These are phyloP conservation scores for Carex cristatella DNA, from an alignment of 176 grass and related monocot species.

Conservation along the genomic window DNA sequence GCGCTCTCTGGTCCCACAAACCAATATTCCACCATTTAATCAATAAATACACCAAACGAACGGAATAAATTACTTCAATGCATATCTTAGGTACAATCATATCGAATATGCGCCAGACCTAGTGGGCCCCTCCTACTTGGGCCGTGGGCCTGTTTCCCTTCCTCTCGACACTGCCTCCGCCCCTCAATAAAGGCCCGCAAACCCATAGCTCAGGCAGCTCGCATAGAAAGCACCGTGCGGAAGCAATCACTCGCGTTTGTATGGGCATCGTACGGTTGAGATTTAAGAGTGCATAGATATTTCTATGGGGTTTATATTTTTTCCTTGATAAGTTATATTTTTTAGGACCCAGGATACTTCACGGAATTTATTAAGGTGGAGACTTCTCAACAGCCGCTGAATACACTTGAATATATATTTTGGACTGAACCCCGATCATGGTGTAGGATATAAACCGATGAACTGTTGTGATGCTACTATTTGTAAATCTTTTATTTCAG, in stretches of 20 bases:
- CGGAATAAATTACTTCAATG: background rate
- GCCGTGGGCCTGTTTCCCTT: conserved; percentile 18
- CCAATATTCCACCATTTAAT: background rate
- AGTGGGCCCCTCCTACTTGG: background rate
- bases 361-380: background rate
- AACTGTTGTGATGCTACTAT: background rate
- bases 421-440: background rate
- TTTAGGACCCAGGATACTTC: background rate
- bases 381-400: conserved; percentile 4
- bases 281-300: background rate
- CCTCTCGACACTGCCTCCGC: background rate
- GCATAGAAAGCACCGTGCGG: background rate
- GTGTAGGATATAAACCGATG: background rate
- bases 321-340: background rate
- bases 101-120: background rate
- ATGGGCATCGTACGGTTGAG: background rate
- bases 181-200: background rate
- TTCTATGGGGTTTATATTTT: background rate
- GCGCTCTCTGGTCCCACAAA: background rate
- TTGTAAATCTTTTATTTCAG: too few relatives aligned
- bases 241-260: background rate
- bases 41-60: background rate
- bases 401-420: background rate
- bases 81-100: conserved; percentile 2
- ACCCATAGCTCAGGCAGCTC: background rate